A percentile compares a stretch with the other conserved stretches of the same genome.
These are phyloP conservation scores for Leucocoprinus leucothites DNA, from an alignment of 768 basidiomycete genomes.

Conservation along the genomic window DNA sequence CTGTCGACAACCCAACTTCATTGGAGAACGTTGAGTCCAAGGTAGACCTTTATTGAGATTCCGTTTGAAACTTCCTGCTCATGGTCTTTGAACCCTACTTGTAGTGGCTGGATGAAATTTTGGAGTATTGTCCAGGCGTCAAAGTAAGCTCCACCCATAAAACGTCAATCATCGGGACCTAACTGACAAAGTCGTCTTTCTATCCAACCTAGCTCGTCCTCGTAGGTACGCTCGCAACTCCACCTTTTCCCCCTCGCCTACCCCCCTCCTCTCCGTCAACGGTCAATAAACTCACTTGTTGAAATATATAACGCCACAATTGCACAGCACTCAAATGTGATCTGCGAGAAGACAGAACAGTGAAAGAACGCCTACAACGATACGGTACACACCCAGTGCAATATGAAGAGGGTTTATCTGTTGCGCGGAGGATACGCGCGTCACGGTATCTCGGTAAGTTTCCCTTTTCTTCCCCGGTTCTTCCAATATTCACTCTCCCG, in stretches of 20 bases:
- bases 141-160: slow-evolving; percentile 52
- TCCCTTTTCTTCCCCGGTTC: neutral
- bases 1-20: slow-evolving; percentile 93
- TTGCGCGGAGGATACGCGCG: slow-evolving; percentile 87
- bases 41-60: slow-evolving; percentile 34
- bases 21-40: slow-evolving; percentile 95
- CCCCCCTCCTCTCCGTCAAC: slow-evolving; percentile 2
- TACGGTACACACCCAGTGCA: slow-evolving; percentile 72
- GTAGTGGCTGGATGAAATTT: slow-evolving; percentile 91
- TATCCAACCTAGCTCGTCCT: slow-evolving; percentile 63
- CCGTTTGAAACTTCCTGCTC: neutral
- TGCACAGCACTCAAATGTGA: slow-evolving; percentile 93
- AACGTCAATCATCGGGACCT: neutral
- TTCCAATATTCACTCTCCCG: neutral
- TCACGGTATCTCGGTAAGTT: slow-evolving; percentile 87
- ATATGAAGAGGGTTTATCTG: slow-evolving; percentile 90
- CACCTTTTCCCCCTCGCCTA: neutral
- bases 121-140: slow-evolving; percentile 93
- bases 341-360: slow-evolving; percentile 77
- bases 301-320: neutral
- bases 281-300: slow-evolving; percentile 1
- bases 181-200: slow-evolving; percentile 9
- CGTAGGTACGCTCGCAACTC: slow-evolving; percentile 61
- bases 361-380: slow-evolving; percentile 69
- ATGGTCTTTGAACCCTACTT: neutral